phyloP scores from a whole-genome alignment of 495 filamentous ascomycete species.

The Xylaria castorea region DNA sequence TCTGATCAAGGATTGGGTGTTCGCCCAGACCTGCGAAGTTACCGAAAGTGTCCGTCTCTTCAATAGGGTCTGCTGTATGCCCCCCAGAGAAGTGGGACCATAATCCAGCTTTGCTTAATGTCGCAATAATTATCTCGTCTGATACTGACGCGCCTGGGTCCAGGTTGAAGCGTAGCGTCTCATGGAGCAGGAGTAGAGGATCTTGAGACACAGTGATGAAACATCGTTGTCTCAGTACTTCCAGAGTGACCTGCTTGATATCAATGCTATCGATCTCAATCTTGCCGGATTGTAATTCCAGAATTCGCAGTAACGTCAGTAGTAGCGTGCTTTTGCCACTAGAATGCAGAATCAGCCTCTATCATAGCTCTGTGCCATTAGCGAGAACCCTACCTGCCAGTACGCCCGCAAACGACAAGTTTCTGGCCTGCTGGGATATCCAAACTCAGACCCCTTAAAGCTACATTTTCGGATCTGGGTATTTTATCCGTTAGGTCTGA shows the following conservation, averaged over 20 bases:
- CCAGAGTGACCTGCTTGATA: constrained; percentile 46
- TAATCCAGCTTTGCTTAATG: constrained; percentile 38
- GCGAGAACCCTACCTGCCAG: constrained; percentile 34
- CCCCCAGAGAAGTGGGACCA: constrained; percentile 42
- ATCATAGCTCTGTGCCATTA: background rate
- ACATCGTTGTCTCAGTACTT: constrained; percentile 38
- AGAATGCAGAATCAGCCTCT: background rate
- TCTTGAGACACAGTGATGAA: constrained; percentile 56
- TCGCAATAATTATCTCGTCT: constrained; percentile 49
- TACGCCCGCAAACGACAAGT: constrained; percentile 58
- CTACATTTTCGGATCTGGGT: constrained; percentile 13
- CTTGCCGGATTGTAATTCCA: constrained; percentile 41
- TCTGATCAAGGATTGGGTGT: background rate
- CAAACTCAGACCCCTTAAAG: constrained; percentile 57
- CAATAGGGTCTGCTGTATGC: background rate
- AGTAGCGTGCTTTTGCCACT: constrained; percentile 41
- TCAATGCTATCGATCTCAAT: constrained; percentile 58
- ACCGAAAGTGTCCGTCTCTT: background rate
- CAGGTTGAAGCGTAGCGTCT: constrained; percentile 56
- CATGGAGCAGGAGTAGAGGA: constrained; percentile 51
- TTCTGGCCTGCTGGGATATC: constrained; percentile 63
- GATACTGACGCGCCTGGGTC: constrained; percentile 42
- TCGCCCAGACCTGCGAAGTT: background rate
- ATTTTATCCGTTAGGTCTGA: background rate
- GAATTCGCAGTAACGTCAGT: constrained; percentile 46